A percentile compares a stretch with the other conserved stretches of the same genome.
These are phyloP conservation scores for Ceratocystis harringtonii DNA, from an alignment of 2,329 filamentous ascomycete species.

Conservation along the genomic window DNA sequence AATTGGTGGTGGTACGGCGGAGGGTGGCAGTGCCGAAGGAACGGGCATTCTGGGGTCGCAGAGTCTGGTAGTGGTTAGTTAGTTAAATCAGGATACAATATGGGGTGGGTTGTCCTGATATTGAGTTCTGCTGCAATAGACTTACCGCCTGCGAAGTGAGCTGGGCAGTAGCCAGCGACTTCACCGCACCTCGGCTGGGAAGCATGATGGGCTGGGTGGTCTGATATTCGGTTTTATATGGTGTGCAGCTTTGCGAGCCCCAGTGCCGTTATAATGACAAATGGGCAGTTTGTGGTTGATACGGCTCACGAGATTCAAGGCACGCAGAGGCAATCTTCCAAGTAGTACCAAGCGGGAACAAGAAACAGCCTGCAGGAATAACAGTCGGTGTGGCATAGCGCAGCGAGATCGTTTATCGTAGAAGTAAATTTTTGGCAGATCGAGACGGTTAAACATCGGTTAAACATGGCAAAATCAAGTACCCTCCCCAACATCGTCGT, in stretches of 20 bases:
- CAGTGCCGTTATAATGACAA: no score
- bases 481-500: background rate
- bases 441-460: conserved; percentile 14
- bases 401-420: conserved; percentile 4
- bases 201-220: conserved; percentile 26
- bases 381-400: background rate
- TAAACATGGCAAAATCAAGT: conserved; percentile 9
- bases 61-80: conserved; percentile 4
- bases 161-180: conserved; percentile 27
- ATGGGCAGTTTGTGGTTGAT: no score
- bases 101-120: background rate
- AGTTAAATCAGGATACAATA: background rate
- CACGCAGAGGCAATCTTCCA: no score
- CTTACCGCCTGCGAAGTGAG: conserved; percentile 23
- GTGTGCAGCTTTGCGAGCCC: background rate
- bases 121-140: background rate
- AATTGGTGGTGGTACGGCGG: conserved; percentile 1
- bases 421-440: conserved; percentile 18
- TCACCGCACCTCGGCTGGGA: conserved; percentile 31
- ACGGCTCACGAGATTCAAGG: no score
- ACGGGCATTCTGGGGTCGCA: conserved; percentile 1
- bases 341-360: no score
- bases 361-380: no score
- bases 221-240: background rate
- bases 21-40: conserved; percentile 13